These are phyloP conservation scores for Cokeromyces recurvatus DNA, from an alignment of 371 early-diverging fungal genomes.

Conservation along the genomic window DNA sequence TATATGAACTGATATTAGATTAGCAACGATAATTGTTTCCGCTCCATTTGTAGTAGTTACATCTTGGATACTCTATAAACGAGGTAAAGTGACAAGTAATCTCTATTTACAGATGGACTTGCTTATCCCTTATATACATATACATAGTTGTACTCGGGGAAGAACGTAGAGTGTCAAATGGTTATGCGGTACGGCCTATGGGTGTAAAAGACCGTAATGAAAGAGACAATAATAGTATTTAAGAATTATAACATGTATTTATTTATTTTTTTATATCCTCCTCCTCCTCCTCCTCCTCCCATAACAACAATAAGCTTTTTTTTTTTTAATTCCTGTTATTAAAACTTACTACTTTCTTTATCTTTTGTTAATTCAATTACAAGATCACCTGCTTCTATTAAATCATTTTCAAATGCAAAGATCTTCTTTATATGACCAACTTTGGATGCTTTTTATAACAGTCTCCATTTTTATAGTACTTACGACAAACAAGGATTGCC, in stretches of 20 bases:
- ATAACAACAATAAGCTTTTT: no score
- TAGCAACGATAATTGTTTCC: slow-evolving; percentile 40
- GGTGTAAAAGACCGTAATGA: slow-evolving; percentile 34
- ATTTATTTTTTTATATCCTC: no score
- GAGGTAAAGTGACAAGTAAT: slow-evolving; percentile 20
- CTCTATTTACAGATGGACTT: background rate
- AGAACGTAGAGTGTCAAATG: slow-evolving; percentile 31
- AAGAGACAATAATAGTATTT: slow-evolving; percentile 12
- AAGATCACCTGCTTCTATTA: slow-evolving; percentile 36
- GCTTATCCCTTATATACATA: background rate
- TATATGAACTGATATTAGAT: no score
- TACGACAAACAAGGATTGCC: slow-evolving; percentile 34
- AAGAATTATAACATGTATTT: no score
- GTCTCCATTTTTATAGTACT: slow-evolving; percentile 50
- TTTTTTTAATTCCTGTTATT: no score
- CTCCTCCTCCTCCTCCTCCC: no score
- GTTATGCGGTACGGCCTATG: slow-evolving; percentile 33
- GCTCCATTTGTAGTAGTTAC: slow-evolving; percentile 41
- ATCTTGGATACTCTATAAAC: slow-evolving; percentile 42
- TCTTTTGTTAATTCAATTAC: slow-evolving; percentile 26
- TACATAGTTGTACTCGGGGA: slow-evolving; percentile 38
- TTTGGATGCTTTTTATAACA: slow-evolving; percentile 20
- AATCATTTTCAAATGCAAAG: slow-evolving; percentile 22
- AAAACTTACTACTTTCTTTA: slow-evolving; percentile 21
- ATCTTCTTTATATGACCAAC: slow-evolving; percentile 22